phyloP scores from a whole-genome alignment of 2,329 filamentous ascomycete genomes.

The Plenodomus biglobosus region DNA sequence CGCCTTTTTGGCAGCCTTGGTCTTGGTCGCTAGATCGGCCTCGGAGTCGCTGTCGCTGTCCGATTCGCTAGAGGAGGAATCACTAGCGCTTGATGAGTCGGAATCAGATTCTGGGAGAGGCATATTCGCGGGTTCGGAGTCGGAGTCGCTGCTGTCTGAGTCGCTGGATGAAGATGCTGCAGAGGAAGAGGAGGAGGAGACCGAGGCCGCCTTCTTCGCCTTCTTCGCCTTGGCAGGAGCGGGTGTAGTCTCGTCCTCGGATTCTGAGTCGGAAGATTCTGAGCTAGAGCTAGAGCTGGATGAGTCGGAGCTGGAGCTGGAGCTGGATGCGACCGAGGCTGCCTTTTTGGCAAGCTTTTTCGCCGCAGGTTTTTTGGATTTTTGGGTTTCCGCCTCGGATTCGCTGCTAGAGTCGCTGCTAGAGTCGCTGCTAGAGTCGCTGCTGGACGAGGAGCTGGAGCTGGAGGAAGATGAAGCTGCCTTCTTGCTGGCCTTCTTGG shows the following conservation, averaged over 20 bases:
- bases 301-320: constrained; percentile 12
- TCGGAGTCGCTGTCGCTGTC: constrained; percentile 33
- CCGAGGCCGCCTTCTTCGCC: constrained; percentile 13
- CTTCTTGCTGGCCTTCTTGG: constrained; percentile 16
- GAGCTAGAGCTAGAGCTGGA: constrained; percentile 27
- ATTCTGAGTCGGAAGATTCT: constrained; percentile 39
- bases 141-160: constrained; percentile 22
- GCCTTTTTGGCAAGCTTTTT: constrained; percentile 5
- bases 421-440: constrained; percentile 22
- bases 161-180: constrained; percentile 18
- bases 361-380: constrained; percentile 20
- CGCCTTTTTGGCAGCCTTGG: constrained; percentile 29
- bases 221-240: constrained; percentile 19
- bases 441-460: constrained; percentile 13
- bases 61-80: constrained; percentile 21
- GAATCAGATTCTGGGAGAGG: constrained; percentile 33
- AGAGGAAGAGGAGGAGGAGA: constrained; percentile 19
- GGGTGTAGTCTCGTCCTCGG: constrained; percentile 13
- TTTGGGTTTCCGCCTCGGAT: constrained; percentile 26
- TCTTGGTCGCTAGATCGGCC: constrained; percentile 21
- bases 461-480: constrained; percentile 18
- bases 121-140: constrained; percentile 30
- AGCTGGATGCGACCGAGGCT: background rate
- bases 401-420: constrained; percentile 24
- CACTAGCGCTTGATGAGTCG: constrained; percentile 26